Percentiles rank a stretch among this genome's conserved stretches.
Evolutionary conservation across 768 basidiomycete species (phyloP).

Genomic region (Pleurotus sapidus): DNA sequence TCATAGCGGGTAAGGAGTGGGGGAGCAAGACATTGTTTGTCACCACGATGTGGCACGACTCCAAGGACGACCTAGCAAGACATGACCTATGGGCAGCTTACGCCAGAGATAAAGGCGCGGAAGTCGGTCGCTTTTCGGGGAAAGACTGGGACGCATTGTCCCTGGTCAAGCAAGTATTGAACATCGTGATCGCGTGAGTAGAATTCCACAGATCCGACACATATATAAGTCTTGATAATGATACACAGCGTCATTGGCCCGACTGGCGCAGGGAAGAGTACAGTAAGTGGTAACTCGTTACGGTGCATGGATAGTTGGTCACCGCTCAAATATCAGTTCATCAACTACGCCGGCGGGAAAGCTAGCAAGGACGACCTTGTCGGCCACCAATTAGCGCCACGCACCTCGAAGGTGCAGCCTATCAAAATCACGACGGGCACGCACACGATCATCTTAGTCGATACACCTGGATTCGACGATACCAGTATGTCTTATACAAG

Average conservation of each 20-base stretch:
- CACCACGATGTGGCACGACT: too few species aligned
- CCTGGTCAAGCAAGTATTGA: too few species aligned
- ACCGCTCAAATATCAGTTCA: constrained; percentile 2
- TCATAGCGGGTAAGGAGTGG: too few species aligned
- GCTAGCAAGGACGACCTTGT: background rate
- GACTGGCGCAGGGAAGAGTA: constrained; percentile 10
- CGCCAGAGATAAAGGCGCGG: too few species aligned
- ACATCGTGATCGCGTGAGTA: constrained; percentile 9
- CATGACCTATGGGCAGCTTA: too few species aligned
- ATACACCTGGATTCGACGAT: constrained; percentile 22
- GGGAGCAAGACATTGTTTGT: too few species aligned
- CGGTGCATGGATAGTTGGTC: background rate
- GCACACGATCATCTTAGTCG: constrained; percentile 12
- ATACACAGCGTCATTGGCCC: constrained; percentile 7
- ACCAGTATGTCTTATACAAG: constrained; percentile 11
- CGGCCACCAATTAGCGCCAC: constrained; percentile 7
- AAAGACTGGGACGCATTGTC: too few species aligned
- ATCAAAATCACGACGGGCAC: background rate
- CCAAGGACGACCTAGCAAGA: too few species aligned
- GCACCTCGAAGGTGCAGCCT: constrained; percentile 6
- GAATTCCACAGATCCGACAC: background rate
- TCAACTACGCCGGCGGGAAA: constrained; percentile 5
- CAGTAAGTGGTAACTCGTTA: background rate
- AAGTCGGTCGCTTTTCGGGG: too few species aligned
- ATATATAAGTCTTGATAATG: too few species aligned